Evolutionary conservation across 1,139 yeast species (phyloP), one percentile per base, ranked within the genome.

Genomic region (Sugiyamaella xylanicola): DNA sequence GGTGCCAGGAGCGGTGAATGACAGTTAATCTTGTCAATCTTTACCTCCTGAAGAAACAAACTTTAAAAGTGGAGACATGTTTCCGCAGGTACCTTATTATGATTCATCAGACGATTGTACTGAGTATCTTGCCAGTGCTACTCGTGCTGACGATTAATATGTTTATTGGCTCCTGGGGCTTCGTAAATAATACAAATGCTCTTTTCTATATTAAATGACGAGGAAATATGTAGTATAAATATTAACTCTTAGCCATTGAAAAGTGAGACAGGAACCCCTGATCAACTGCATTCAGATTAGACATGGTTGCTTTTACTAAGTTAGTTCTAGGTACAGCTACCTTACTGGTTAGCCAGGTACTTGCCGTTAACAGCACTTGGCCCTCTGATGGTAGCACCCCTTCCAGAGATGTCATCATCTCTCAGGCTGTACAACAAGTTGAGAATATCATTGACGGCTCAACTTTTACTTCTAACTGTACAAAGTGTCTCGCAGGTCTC

Each of bases 401-500:
- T n/a, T 35, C 44, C 17, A 22, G 46, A 25, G 35, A 42, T 16
- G 50, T 43, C 13, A 41, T 53, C 35, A 44, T 53, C 17, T 44
- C 52, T 37, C 52, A 47, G 37, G 60, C 59, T 16, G 51, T 55
- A 8, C 41, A 50, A 40, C 57, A 57, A 42, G 56, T 57, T 16
- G 50, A 48, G 25, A 51, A 44, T 43, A 50, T 59, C 29, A 40
- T 55, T 46, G 50, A 57, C 25, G 49, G 57, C 35, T 41, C 60
- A 8, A 35, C 48, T n/a, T 43, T 44, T 40, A 41, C 45, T 41
- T 19, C 32, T 5, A 66, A 67, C 43, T 78, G 82, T 63, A 62
- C 68, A n/a, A 68, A 73, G 25, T 78, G 82, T 65, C 69, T 73
- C 51, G 62, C 71, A 21, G 71, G 79, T 54, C 66, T 80, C 27